Conservation (phyloP, 1,284 basidiomycete species). For the Malassezia slooffiae region DNA sequence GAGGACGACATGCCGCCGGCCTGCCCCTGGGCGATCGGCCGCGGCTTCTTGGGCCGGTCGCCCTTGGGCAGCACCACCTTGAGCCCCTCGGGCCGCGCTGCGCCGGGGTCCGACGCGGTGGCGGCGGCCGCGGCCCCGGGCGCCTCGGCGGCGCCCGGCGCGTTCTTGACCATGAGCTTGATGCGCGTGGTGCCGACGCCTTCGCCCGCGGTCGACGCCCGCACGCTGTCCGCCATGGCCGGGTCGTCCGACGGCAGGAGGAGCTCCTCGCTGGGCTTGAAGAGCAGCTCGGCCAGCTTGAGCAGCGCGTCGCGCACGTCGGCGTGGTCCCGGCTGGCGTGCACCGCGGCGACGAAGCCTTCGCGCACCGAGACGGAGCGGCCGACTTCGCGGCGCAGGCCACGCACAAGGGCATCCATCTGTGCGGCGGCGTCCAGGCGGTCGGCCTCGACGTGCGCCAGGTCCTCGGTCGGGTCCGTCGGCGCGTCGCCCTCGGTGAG, state of each 20-base stretch:
- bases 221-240: slow-evolving; percentile 48
- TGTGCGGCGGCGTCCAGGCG: slow-evolving; percentile 47
- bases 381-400: slow-evolving; percentile 40
- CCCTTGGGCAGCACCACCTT: slow-evolving; percentile 20
- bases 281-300: slow-evolving; percentile 81
- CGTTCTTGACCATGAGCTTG: slow-evolving; percentile 28
- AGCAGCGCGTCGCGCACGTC: slow-evolving; percentile 72
- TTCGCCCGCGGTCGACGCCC: slow-evolving; percentile 24
- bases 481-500: slow-evolving; percentile 25
- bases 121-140: slow-evolving; percentile 19
- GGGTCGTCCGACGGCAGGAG: slow-evolving; percentile 28
- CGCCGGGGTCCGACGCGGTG: slow-evolving; percentile 8
- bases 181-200: slow-evolving; percentile 11
- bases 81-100: slow-evolving; percentile 8
- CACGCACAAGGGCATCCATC: slow-evolving; percentile 50
- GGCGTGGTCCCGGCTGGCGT: slow-evolving; percentile 61
- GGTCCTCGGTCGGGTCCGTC: neutral
- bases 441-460: slow-evolving; percentile 8
- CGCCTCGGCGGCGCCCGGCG: slow-evolving; percentile 20
- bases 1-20: slow-evolving; percentile 66
- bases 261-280: slow-evolving; percentile 54
- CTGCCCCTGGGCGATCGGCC: slow-evolving; percentile 51
- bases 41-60: slow-evolving; percentile 40
- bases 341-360: slow-evolving; percentile 37
- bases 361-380: slow-evolving; percentile 42